Base-by-base conservation (phyloP, 2,329 filamentous ascomycete species). In the Sclerotinia minor region DNA sequence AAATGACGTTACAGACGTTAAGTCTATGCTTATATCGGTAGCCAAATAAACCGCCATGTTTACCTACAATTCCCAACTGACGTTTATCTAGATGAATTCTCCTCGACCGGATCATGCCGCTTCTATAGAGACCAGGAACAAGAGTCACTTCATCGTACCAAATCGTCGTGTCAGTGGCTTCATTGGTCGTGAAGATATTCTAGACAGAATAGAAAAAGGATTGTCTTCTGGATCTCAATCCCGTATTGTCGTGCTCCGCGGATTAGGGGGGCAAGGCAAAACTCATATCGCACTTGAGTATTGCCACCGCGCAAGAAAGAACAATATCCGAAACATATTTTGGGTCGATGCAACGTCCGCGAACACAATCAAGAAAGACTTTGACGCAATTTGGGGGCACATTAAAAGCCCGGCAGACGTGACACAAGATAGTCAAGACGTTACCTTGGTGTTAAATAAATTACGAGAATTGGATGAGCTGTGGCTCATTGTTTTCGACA, bases 401-500 rank as follows among this genome's bases (percentile, higher is more conserved):
- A 65, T 71, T 17, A 69, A 67, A 50, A 35, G 32, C 4, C 29
- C 54, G 9, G 32, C 66, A n/a, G 35, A 68, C 15, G 19, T 38
- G 41, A n/a, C 67, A 6, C n/a, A 50, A 13, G 68, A 67, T 6
- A 49, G 59, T 19, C 47, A 26, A 19, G 53, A 47, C 6, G 49
- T 57, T 17, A 1, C 54, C 19, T 71, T 69, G 21, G 63, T 71
- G 1, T 19, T 71, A 3, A 50, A 68, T 3, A 65, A 32, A 49
- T 38, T 74, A 38, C 24, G 47, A 15, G 24, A 54, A 3, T 70
- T 64, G 64, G 26, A 41, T 6, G 50, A 55, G 26, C 45, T 65
- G 4, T 75, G 73, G 73, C 45, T 75, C 8, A 66, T 75, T 26
- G 67, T 75, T 15, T 72, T 74, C 26, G 73, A 75, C 45, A 75